A percentile compares a stretch with the other conserved stretches of the same genome.
phyloP scores from a whole-genome alignment of 805 yeast genomes.

The Cephaloascus albidus region DNA sequence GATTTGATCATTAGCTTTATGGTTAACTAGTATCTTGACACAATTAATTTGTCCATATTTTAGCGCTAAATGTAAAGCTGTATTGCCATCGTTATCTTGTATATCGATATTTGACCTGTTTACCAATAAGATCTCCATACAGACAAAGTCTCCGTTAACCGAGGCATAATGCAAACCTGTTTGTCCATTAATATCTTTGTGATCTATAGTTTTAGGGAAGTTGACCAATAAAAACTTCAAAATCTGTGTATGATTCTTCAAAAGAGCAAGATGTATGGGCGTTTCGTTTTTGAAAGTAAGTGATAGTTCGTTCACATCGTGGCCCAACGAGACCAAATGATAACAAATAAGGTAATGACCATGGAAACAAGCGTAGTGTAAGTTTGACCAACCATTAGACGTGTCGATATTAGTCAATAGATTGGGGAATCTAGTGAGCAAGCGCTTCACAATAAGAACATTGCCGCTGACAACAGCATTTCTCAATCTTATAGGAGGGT shows the following conservation, averaged over 20 bases:
- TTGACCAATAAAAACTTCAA: slow-evolving; percentile 66
- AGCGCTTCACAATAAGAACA: slow-evolving; percentile 50
- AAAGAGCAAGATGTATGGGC: slow-evolving; percentile 62
- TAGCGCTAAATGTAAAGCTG: slow-evolving; percentile 79
- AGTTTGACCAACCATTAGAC: slow-evolving; percentile 69
- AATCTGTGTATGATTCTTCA: slow-evolving; percentile 54
- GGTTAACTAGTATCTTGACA: slow-evolving; percentile 38
- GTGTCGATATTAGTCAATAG: slow-evolving; percentile 63
- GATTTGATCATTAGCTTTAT: slow-evolving; percentile 37
- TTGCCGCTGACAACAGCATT: slow-evolving; percentile 58
- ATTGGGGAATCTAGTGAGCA: slow-evolving; percentile 61
- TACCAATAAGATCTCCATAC: slow-evolving; percentile 55
- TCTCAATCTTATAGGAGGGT: slow-evolving; percentile 59
- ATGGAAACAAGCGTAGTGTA: slow-evolving; percentile 72
- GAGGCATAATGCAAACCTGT: slow-evolving; percentile 70
- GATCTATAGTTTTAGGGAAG: slow-evolving; percentile 45
- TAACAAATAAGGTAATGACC: slow-evolving; percentile 67
- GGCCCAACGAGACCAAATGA: slow-evolving; percentile 44
- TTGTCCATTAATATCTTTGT: slow-evolving; percentile 33
- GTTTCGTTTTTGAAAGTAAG: slow-evolving; percentile 49
- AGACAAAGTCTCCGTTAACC: slow-evolving; percentile 46
- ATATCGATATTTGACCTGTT: slow-evolving; percentile 71
- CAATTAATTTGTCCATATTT: slow-evolving; percentile 58
- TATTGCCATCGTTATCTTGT: slow-evolving; percentile 67
- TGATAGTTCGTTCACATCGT: slow-evolving; percentile 32